Base-by-base conservation (phyloP, 2,329 filamentous ascomycete species). In the Rhytidhysteron rufulum region DNA sequence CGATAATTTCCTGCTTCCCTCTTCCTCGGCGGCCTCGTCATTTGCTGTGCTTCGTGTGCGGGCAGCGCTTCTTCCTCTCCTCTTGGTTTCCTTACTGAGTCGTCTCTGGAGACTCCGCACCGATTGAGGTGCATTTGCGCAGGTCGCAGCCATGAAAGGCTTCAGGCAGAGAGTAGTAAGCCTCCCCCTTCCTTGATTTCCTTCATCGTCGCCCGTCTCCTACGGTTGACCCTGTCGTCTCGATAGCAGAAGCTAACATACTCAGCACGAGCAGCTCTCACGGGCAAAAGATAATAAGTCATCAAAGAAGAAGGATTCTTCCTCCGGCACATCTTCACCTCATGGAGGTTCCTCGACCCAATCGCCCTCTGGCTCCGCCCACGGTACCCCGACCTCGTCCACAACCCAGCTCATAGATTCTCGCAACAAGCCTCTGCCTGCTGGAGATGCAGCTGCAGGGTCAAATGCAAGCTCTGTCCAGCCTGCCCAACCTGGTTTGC, bases 81-180 rank as follows among this genome's bases (percentile, higher is more conserved):
- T 48, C 43, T 44, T 47, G 20, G 20, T 37, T 29, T 39, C 42
- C 19, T 34, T 27, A 17, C 48, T 45, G 49, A 54, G 53, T 49
- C 53, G 53, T 49, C 53, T 49, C 48, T 49, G 32, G 51, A 40
- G 25, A 42, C 54, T 43, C 48, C 54, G 53, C 57, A 51, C 51
- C 51, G 45, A 55, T 50, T 53, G 48, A 53, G 48, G 49, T 55
- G 53, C 51, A 45, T 45, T 47, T 47, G 54, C 56, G 60, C 59
- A 46, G 48, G 51, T 52, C 51, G 70, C 69, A 70, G 86, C 78
- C 71, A 96, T 97, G 91, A 96, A 95, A 77, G 86, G 88, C 68
- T 95, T 97, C 72, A 86, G 89, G 73, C 88, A 95, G 78, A 88
- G 87, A 85, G 89, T 96, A 78, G 89, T 95, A 82, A 78, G 87